Base-by-base conservation (phyloP, 495 filamentous ascomycete genomes). In the Choiromyces venosus region DNA sequence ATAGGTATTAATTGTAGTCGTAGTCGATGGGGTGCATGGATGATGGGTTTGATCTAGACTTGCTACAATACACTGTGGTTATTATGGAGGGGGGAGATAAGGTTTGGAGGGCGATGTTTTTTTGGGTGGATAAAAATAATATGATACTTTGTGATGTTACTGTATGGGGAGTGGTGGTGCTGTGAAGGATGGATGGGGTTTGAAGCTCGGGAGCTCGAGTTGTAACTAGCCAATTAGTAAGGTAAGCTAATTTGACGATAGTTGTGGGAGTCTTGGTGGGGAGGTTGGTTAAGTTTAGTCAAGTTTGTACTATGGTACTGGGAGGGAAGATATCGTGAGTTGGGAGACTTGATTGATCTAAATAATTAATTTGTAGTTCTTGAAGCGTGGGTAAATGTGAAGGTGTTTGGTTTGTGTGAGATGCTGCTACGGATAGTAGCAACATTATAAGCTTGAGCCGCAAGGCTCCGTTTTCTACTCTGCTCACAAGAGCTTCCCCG, bases 51-150 rank as follows among this genome's bases (percentile, higher is more conserved):
- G 52, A 25, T 61, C 52, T 29, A 10, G 52, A 61, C 52, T 61
- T 61, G n/a, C 5, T 61, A 29, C n/a, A n/a, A n/a, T n/a, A n/a
- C n/a, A n/a, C 25, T 61, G n/a, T 25, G 46, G 3, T 56, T 7
- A 25, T 56, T 12, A 56, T 25, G 46, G 40, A 42, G 40, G 40
- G 9, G n/a, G 3, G 46, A 56, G 21, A 56, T 25, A 56, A 25
- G n/a, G 5, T 56, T 29, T 29, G 1, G n/a, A 25, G 52, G n/a
- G 52, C 10, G 18, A 6, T 29, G 52, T 29, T n/a, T n/a, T n/a
- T n/a, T 61, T 61, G n/a, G 46, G 46, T 61, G 52, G 52, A 29
- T 61, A 61, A 61, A 29, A 61, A 61, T 61, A 61, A n/a, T 61
- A n/a, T n/a, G n/a, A n/a, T n/a, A n/a, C n/a, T n/a, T n/a, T 7